Base-by-base conservation (phyloP, 1,139 yeast genomes). In the Kodamaea sp. region DNA sequence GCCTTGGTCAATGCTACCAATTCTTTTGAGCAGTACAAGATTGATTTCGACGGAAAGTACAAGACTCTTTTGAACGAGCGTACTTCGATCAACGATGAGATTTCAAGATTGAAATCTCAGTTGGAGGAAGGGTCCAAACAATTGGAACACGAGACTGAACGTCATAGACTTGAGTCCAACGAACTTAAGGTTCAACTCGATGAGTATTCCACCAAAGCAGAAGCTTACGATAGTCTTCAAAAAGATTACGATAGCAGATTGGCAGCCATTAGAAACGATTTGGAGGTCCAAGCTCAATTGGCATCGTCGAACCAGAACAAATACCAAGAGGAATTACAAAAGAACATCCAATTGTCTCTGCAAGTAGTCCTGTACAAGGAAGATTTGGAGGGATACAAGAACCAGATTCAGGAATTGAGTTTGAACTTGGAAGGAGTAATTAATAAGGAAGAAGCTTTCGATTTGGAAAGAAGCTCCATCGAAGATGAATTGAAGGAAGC, bases 321-420 rank as follows among this genome's bases (percentile, higher is more conserved):
- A 45, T 80, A 80, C 46, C 81, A 80, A 38, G 61, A 63, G 29
- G 89, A 81, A 48, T 63, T 77, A 27, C 66, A 66, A 30, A 78
- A 78, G 48, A 79, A 77, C 43, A 79, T 80, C 9, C 70, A 71
- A n/a, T 70, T 80, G 7, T 63, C 78, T 2, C 62, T 63, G 32
- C 65, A 70, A 7, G 57, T 78, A 11, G 61, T 70, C 14, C 37
- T 53, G 3, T 54, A 79, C 37, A 73, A 78, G 39, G 69, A 70
- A 13, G 70, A 72, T 29, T 50, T 63, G 23, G 63, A 62, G 12
- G 44, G 51, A 5, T 60, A 75, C 29, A 68, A 66, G 36, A 41
- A 51, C 15, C 60, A 69, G 26, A 49, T 75, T 7, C 57, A 59
- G 6, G 51, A 52, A 6, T 47, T 78, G 22, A 56, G 65, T 8